Base-by-base conservation (phyloP, 768 basidiomycete genomes). In the Mrakia gelida region DNA sequence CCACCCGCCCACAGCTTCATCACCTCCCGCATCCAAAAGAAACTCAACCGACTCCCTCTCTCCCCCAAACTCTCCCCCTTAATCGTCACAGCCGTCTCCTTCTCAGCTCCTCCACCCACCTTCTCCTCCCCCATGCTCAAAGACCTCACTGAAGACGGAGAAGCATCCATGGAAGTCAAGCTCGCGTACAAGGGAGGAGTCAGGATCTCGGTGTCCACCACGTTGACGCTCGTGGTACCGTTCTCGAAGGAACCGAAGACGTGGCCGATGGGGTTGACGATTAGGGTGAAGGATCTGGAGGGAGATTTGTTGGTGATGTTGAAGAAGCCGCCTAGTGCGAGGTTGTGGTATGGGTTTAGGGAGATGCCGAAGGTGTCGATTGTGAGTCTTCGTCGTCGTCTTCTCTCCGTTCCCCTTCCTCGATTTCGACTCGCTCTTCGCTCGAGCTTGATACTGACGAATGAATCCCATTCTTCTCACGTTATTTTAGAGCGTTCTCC, bases 51-150 rank as follows among this genome's bases (percentile, higher is more conserved):
- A 43, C 77, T 80, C 9, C 34, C 30, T 16, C 71, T 68, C 59
- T 63, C 79, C 28, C 71, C 59, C 2, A 52, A 78, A 13, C 72
- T 72, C 30, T 75, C 77, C 28, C 79, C 79, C 1, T 71, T 75
- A 43, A 68, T 68, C 15, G 71, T 73, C 68, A 79, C 71, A 10
- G 18, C 62, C 30, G 77, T 78, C 41, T 63, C 72, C 16, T 41
- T 78, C 32, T 65, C 49, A 26, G 32, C 75, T 2, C 75, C 65
- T 5, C 18, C 13, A 28, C 43, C 54, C 63, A 92, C 92, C 80
- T 88, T 98, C 80, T 93, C 92, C 87, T 96, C 95, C 80, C 97
- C 97, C 4, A 98, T 98, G 96, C 87, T 99, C 75, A 98, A 98
- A 86, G 94, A 98, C 81, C 89, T 98, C 75, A 96, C 94, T 1